Percentiles rank a stretch among this genome's conserved stretches.
Conservation (phyloP, 1,284 basidiomycete genomes). For the Anthracocystis setariae region DNA sequence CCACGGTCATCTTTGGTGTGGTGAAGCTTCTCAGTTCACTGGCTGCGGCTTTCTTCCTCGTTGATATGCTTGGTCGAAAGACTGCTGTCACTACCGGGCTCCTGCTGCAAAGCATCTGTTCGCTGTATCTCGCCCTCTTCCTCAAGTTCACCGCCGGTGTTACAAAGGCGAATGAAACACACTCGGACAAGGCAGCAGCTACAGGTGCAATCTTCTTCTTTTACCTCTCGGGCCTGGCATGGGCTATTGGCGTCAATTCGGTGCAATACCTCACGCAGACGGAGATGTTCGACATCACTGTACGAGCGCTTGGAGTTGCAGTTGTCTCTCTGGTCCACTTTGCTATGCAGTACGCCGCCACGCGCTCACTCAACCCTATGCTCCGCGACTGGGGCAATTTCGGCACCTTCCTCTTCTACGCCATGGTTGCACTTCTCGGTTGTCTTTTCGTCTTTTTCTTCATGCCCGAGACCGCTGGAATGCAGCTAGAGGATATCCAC, state of each 20-base stretch:
- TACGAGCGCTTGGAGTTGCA: conserved; percentile 47
- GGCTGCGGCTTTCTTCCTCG: conserved; percentile 52
- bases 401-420: conserved; percentile 52
- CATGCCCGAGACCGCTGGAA: conserved; percentile 51
- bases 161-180: conserved; percentile 40
- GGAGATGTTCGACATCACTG: conserved; percentile 47
- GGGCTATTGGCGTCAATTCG: conserved; percentile 56
- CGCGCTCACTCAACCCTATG: conserved; percentile 51
- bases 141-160: conserved; percentile 39
- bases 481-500: conserved; percentile 50
- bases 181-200: conserved; percentile 35
- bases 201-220: conserved; percentile 52
- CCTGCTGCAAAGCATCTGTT: conserved; percentile 34
- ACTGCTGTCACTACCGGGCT: conserved; percentile 46
- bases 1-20: conserved; percentile 53
- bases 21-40: conserved; percentile 56
- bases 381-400: conserved; percentile 38
- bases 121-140: conserved; percentile 51
- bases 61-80: conserved; percentile 52
- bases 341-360: conserved; percentile 51
- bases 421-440: conserved; percentile 28
- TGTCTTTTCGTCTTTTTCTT: conserved; percentile 53
- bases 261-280: conserved; percentile 54
- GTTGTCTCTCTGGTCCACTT: conserved; percentile 50
- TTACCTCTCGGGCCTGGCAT: conserved; percentile 49